These are phyloP conservation scores for Barnettozyma vustinii DNA, from an alignment of 805 yeast genomes.

Conservation along the genomic window DNA sequence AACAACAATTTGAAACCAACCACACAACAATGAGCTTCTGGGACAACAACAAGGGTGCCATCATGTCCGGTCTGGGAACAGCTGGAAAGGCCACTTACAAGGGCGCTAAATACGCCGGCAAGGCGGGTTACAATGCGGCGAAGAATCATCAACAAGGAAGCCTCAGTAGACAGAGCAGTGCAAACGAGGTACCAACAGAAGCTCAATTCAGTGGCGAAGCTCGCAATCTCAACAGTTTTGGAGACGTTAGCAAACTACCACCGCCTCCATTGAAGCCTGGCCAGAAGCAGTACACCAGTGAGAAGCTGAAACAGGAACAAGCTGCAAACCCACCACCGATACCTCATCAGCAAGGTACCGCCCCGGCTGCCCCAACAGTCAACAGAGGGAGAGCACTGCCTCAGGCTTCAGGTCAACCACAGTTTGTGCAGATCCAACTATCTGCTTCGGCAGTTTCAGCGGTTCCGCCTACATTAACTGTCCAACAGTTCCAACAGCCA, in stretches of 20 bases:
- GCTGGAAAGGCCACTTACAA: constrained; percentile 33
- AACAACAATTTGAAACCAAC: background rate
- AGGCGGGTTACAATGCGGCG: constrained; percentile 36
- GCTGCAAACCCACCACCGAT: constrained; percentile 3
- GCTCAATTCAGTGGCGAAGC: constrained; percentile 6
- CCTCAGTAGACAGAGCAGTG: background rate
- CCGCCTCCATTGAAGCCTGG: constrained; percentile 37
- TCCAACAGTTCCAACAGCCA: too few relatives aligned
- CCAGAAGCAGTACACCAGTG: constrained; percentile 28
- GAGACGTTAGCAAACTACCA: constrained; percentile 25
- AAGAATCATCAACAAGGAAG: constrained; percentile 24
- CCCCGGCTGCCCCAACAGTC: constrained; percentile 4
- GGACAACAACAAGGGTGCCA: constrained; percentile 37
- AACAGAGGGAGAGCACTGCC: background rate
- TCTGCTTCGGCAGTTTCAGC: background rate
- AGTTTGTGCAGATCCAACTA: background rate
- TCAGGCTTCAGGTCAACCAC: background rate
- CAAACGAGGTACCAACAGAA: constrained; percentile 5
- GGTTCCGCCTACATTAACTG: too few relatives aligned
- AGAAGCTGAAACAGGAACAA: constrained; percentile 12
- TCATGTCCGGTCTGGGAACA: constrained; percentile 30
- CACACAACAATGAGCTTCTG: constrained; percentile 28
- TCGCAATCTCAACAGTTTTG: constrained; percentile 8
- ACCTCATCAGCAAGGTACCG: constrained; percentile 3
- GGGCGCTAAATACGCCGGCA: constrained; percentile 36